Conservation (phyloP, 1,284 basidiomycete species). For the Ceratobasidium sp. region DNA sequence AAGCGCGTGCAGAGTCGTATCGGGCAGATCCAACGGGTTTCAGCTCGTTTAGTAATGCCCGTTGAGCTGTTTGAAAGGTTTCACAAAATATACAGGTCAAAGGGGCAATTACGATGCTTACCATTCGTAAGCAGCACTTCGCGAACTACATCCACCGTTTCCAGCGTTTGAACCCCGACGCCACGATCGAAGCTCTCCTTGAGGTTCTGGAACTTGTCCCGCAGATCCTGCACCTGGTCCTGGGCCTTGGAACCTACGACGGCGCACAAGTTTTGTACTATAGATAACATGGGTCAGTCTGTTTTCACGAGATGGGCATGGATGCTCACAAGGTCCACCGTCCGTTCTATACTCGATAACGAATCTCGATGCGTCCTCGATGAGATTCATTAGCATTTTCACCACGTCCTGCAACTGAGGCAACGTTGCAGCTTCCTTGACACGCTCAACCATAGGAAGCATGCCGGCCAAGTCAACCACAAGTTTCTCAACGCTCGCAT, state of each 20-base stretch:
- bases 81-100: background rate
- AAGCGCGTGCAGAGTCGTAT: background rate
- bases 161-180: background rate
- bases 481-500: background rate
- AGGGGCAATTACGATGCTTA: background rate
- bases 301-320: background rate
- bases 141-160: background rate
- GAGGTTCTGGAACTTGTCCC: background rate
- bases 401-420: background rate
- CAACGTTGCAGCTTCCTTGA: background rate
- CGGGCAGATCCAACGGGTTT: background rate
- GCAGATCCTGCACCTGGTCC: background rate
- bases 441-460: background rate
- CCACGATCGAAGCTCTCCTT: background rate
- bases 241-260: background rate
- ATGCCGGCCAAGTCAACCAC: background rate
- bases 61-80: background rate
- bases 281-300: background rate
- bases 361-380: conserved; percentile 3
- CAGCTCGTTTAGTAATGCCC: background rate
- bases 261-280: background rate
- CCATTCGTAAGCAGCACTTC: background rate
- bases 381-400: background rate
- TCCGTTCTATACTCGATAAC: background rate
- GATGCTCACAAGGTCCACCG: background rate